Evolutionary conservation across 805 yeast genomes (phyloP), one percentile per base, ranked within the genome.

Genomic region (Myxozyma neotropica): DNA sequence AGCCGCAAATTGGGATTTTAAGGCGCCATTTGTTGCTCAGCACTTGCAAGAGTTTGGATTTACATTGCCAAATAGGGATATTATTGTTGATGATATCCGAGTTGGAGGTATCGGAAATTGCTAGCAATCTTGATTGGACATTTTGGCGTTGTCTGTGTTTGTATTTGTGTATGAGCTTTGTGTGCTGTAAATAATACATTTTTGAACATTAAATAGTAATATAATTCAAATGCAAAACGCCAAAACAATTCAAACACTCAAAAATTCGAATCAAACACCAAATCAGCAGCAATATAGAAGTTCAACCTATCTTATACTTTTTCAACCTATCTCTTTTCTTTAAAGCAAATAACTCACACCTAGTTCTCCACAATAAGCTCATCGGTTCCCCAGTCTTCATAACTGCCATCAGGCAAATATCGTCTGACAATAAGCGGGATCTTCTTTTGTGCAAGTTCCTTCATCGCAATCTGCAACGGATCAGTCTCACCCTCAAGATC

Each of bases 401-500:
- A 64, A 61, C 63, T 54, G 4, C 98, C 96, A 73, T 95, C 99
- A 2, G 99, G 99, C 68, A 94, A 81, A 72, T 90, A 95, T 75
- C 99, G 83, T 81, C 99, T 85, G 50, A 94, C 89, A 47, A 95
- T 96, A 69, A 94, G 81, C 1, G 99, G 99, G 58, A 95, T 91
- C 74, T 92, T 94, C 75, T 89, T 85, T 75, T 94, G 98, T 1
- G 96, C 83, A 64, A 94, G 81, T 75, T 94, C 99, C 75, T 95
- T 94, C 89, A 90, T 87, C 61, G 99, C 97, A 64, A 94, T 94
- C 75, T 92, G 97, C 72, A 94, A 79, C 13, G 99, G 99, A 74
- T 94, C 99, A 1, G 99, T 95, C 75, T 95, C 99, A 71, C 99
- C 99, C 77, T 94, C 99, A 59, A 94, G 83, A 71, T 95, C 99